Evolutionary conservation across 208 protist genomes (phyloP), one percentile per base, ranked within the genome.

Genomic region (Angomonas ambiguus): DNA sequence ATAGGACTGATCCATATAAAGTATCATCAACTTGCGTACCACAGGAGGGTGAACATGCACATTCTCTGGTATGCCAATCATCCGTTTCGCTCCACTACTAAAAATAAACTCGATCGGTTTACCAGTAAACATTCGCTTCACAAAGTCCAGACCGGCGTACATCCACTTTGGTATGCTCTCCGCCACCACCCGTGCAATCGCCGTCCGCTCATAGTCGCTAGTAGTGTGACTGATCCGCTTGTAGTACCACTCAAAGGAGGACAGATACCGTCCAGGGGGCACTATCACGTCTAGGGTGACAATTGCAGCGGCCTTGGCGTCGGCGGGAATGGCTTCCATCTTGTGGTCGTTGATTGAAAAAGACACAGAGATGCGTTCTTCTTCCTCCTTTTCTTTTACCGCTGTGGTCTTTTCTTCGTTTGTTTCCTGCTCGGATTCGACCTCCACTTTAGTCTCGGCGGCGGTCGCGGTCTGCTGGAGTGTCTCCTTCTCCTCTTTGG

Each of bases 191-290:
- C 85, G 77, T 57, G 88, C 82, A 18, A 74, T 73, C 16, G 80
- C 85, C n/a, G 88, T 82, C 45, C 80, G 79, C 76, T 94, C 82
- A 65, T 89, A 88, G 42, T 91, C 88, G 71, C 66, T 85, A 28
- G 83, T 69, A 49, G 85, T 76, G 24, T 85, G 82, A 24, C 76
- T 58, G 35, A 91, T 77, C 42, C 88, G 84, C 51, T 85, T 76
- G 74, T 94, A 94, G 69, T 80, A 94, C 80, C 83, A 94, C 30
- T 94, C 84, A 65, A 87, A 94, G 55, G 75, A 69, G 51, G 48
- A 63, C 22, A 65, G 56, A 57, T 84, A 89, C 24, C 88, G 85
- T 32, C 77, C 75, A 18, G 88, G 88, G 13, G 88, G 88, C 4
- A 85, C 78, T 11, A 89, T 83, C 18, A 92, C 85, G 51, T 91